Evolutionary conservation across 176 grass and related monocot species (phyloP).

Genomic region (Hsuehochloa calcarea): DNA sequence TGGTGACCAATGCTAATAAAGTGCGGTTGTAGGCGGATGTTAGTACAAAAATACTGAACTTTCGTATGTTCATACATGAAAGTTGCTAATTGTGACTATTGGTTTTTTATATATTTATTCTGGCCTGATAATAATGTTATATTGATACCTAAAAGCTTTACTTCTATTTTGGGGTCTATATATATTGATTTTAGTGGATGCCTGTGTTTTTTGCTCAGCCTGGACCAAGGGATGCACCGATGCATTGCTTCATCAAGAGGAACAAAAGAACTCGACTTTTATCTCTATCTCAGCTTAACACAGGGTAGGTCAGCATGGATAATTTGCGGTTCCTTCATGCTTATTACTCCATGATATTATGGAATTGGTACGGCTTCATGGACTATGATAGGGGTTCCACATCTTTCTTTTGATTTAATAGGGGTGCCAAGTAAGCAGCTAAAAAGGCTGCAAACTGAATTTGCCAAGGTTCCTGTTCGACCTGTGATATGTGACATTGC

Average conservation of each 20-base stretch:
- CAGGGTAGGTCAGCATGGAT: constrained; percentile 49
- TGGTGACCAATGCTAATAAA: constrained; percentile 4
- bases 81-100: constrained; percentile 18
- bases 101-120: not conserved
- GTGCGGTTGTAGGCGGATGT: constrained; percentile 10
- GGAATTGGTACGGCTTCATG: not conserved
- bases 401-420: not conserved
- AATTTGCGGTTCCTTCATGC: not conserved
- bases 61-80: not conserved
- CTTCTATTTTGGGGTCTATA: not conserved
- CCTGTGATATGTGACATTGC: not conserved
- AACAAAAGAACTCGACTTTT: constrained; percentile 86
- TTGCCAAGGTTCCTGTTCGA: not conserved
- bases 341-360: constrained; percentile 22
- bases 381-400: not conserved
- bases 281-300: constrained; percentile 73
- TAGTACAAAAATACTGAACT: not conserved
- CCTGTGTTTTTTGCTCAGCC: constrained; percentile 45
- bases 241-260: constrained; percentile 94
- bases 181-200: not conserved
- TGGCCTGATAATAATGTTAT: not conserved
- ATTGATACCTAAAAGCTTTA: constrained; percentile 24
- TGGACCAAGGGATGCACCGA: constrained; percentile 68
- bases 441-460: not conserved
- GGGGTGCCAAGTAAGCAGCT: not conserved